Base-by-base conservation (phyloP, 441 rosid genomes). In the Syzygium malaccense region DNA sequence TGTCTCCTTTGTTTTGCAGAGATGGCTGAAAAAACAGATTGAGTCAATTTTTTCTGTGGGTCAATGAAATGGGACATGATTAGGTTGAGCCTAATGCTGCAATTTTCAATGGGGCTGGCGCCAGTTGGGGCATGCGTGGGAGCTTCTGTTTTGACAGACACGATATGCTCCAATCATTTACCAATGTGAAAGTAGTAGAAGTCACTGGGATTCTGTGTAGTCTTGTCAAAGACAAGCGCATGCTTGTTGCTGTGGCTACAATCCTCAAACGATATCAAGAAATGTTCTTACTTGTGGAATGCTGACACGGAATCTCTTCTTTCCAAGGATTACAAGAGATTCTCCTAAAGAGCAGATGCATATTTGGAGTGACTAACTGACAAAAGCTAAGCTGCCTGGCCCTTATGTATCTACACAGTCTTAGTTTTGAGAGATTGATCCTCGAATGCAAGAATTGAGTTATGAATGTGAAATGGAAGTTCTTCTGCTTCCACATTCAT, bases 401-500 rank as follows among this genome's bases (percentile, higher is more conserved):
- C 48, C 9, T 41, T 75, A 0, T 41, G 18, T 12, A 41, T 41
- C 26, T 33, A 12, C 83, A 75, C 7, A 3, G 10, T 41, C 25
- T 75, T 75, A 41, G 51, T 28, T 75, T 75, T 20, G 51, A 41
- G 1, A 41, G 10, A 75, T 75, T 23, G 51, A 8, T 41, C 13
- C 13, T 64, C 18, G 6, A 64, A 64, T 64, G 41, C 75, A 64
- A 8, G 41, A 28, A 2, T 8, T 30, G 41, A 64, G 41, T 17
- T 64, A 18, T 8, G 75, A 64, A 7, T 64, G 41, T 64, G 75
- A 64, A 64, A 64, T 30, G 23, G 41, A 30, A 41, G 75, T 0
- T 64, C 8, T 5, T 64, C 41, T 0, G 0, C 12, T 64, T 64
- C 3, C 2, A 30, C 75, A 30, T 64, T 30, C 1, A 1, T 2